Conservation (phyloP, 2,329 filamentous ascomycete genomes). For the Cercospora sp. region DNA sequence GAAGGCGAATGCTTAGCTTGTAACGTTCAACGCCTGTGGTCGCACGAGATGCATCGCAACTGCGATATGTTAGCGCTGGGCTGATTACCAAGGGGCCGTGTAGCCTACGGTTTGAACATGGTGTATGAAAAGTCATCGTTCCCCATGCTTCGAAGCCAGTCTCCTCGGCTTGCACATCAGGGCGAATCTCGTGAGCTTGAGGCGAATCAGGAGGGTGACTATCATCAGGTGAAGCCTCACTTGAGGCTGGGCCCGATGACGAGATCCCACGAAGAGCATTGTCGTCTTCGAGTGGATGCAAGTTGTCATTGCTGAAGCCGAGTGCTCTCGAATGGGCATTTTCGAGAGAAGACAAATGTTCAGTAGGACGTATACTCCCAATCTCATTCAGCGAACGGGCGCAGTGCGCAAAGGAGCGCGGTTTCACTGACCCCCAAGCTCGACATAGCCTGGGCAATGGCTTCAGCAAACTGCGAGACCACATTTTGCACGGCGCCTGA, state of each 20-base stretch:
- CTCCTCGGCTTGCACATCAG: background rate
- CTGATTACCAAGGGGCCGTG: background rate
- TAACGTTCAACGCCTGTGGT: background rate
- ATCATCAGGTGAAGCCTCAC: background rate
- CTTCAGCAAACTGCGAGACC: constrained; percentile 4
- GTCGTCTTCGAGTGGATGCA: background rate
- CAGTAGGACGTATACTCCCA: background rate
- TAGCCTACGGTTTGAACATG: background rate
- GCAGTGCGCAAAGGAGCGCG: background rate
- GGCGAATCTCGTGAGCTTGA: background rate
- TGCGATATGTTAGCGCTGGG: background rate
- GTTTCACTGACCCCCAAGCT: background rate
- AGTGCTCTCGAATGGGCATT: background rate
- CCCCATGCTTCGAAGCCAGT: background rate
- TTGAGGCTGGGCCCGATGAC: background rate
- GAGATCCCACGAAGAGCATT: background rate
- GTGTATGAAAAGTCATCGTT: background rate
- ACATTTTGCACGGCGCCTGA: background rate
- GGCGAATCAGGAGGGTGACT: background rate
- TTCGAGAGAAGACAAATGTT: background rate
- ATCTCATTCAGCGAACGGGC: background rate
- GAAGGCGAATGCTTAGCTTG: background rate
- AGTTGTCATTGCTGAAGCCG: background rate
- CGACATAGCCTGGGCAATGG: background rate
- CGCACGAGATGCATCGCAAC: background rate